Base-by-base conservation (phyloP, 1,139 yeast genomes). In the Suhomyces kunorum region DNA sequence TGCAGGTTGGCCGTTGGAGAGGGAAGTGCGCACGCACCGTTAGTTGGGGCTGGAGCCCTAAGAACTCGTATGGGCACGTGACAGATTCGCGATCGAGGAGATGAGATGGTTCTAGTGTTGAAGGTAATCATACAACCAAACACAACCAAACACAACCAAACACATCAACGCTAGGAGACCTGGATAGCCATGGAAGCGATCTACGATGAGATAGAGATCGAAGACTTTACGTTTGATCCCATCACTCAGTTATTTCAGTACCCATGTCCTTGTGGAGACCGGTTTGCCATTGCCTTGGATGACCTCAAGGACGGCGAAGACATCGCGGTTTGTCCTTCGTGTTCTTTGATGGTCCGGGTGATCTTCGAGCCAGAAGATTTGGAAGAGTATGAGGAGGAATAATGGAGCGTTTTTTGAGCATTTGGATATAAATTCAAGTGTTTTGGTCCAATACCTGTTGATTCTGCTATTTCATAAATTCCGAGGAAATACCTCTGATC, bases 181-280 rank as follows among this genome's bases (percentile, higher is more conserved):
- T 16, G 7, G 19, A 3, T 5, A 29, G 32, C 20, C 24, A 71
- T 72, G 74, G 78, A 72, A 74, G 70, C 84, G 14, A 78, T 87
- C 25, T 92, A 92, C 64, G 98, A 92, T 61, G 95, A 92, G 61
- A 83, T 92, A 45, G 98, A 92, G 70, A 92, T 94, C 40, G 98
- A 92, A 64, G 99, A 92, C 61, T 89, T 92, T 80, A 83, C 90
- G 5, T 92, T 80, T 61, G 97, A 92, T 61, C 81, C 92, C 4
- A 71, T 71, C 20, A 81, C 87, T 9, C 89, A 84, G 61, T 66
- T 88, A 31, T 88, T 90, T 64, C 86, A 88, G 44, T 92, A 90
- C 55, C 99, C 99, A 5, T 92, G 98, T 70, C 99, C 99, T 0
- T 92, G 98, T 64, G 98, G 98, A 20, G 99, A 94, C 63, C 74